phyloP scores from a whole-genome alignment of 768 basidiomycete genomes.

The Lactarius evosmus region DNA sequence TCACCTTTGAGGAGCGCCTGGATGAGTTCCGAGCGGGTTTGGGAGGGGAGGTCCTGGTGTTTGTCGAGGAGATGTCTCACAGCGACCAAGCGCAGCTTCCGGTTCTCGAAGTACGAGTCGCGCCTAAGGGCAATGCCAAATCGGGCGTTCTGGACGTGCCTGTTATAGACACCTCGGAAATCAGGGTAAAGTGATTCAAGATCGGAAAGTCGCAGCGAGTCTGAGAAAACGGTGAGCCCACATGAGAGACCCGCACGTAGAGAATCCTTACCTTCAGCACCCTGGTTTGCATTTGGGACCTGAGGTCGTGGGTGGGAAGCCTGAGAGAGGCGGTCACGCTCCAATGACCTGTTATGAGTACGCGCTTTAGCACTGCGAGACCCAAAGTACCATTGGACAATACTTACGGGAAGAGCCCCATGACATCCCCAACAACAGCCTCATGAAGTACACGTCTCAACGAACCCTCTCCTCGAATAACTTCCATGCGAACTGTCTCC shows the following conservation, averaged over 20 bases:
- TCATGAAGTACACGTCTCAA: slow-evolving; percentile 1
- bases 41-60: not conserved
- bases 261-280: not conserved
- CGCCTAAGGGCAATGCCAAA: not conserved
- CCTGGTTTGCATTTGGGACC: not conserved
- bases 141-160: not conserved
- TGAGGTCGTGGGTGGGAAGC: too few species aligned
- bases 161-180: not conserved
- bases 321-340: not conserved
- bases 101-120: not conserved
- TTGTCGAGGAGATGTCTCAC: not conserved
- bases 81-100: slow-evolving; percentile 2
- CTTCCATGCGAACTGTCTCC: not conserved
- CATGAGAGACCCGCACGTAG: not conserved
- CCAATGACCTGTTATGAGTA: not conserved
- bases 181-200: not conserved
- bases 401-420: slow-evolving; percentile 5
- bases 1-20: not conserved
- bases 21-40: not conserved
- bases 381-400: too few species aligned
- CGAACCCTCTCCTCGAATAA: not conserved
- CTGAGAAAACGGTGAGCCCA: not conserved
- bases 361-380: not conserved
- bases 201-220: not conserved
- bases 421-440: not conserved